Conservation (phyloP, 2,329 filamentous ascomycete genomes). For the Thermomyces lanuginosus region DNA sequence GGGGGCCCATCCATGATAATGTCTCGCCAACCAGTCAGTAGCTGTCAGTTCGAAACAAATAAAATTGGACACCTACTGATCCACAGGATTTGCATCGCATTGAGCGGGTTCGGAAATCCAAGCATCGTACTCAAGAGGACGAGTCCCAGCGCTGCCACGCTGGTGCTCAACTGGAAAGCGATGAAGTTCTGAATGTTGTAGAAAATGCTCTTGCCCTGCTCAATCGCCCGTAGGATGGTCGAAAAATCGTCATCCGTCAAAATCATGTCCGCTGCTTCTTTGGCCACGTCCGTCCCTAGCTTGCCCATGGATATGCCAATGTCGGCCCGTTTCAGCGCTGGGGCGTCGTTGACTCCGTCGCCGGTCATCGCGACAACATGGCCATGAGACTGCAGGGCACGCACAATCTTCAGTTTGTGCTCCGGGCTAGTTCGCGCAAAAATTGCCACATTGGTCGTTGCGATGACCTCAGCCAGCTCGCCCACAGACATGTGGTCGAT, state of each 20-base stretch:
- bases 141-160: constrained; percentile 76
- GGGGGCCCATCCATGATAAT: constrained; percentile 99
- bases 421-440: constrained; percentile 94
- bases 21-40: constrained; percentile 40
- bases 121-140: constrained; percentile 85
- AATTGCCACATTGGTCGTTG: constrained; percentile 76
- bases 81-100: constrained; percentile 99
- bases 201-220: constrained; percentile 98
- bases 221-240: constrained; percentile 82
- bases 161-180: constrained; percentile 95
- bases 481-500: constrained; percentile 82
- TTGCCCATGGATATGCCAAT: constrained; percentile 96
- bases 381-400: constrained; percentile 74
- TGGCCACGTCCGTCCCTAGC: constrained; percentile 89
- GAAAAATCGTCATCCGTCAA: constrained; percentile 80
- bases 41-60: neutral
- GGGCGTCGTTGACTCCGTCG: constrained; percentile 94
- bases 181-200: constrained; percentile 99
- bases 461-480: constrained; percentile 69
- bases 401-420: constrained; percentile 94
- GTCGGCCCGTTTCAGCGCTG: constrained; percentile 89
- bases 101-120: constrained; percentile 87
- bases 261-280: constrained; percentile 82
- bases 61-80: constrained; percentile 65
- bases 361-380: constrained; percentile 99